phyloP scores from a whole-genome alignment of 768 basidiomycete species.

The Termitomyces heimii region DNA sequence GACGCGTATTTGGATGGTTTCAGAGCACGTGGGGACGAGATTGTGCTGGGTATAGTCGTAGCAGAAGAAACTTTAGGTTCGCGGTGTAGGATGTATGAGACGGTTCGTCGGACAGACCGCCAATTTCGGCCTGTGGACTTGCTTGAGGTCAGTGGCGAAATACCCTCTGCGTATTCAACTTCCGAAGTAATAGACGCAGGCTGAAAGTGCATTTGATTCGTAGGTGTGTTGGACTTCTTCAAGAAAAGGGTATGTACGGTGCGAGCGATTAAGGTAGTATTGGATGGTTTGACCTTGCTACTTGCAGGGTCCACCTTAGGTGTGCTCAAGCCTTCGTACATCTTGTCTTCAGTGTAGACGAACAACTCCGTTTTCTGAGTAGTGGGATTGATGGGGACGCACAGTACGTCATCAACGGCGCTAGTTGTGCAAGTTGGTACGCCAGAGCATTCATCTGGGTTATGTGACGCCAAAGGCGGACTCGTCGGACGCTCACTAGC shows the following conservation, averaged over 20 bases:
- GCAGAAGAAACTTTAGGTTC: neutral
- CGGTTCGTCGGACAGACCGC: slow-evolving; percentile 12
- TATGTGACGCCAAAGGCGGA: neutral
- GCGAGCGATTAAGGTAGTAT: no score
- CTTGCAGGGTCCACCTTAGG: neutral
- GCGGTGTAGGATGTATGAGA: slow-evolving; percentile 12
- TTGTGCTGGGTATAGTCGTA: neutral
- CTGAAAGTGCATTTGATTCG: neutral
- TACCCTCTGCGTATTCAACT: neutral
- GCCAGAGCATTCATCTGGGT: neutral
- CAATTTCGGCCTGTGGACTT: slow-evolving; percentile 6
- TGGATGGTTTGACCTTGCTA: neutral
- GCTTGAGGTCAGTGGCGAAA: neutral
- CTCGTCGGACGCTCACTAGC: neutral
- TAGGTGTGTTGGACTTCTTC: neutral
- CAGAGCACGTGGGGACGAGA: neutral
- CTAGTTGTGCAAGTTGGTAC: neutral
- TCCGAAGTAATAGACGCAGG: no score
- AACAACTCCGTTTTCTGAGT: neutral
- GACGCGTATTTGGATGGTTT: neutral
- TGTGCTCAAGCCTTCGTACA: neutral
- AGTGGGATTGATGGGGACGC: neutral
- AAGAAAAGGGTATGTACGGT: neutral
- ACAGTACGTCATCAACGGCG: neutral
- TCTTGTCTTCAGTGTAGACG: neutral